Base-by-base conservation (phyloP, 1,284 basidiomycete species). In the Irpex sp. region DNA sequence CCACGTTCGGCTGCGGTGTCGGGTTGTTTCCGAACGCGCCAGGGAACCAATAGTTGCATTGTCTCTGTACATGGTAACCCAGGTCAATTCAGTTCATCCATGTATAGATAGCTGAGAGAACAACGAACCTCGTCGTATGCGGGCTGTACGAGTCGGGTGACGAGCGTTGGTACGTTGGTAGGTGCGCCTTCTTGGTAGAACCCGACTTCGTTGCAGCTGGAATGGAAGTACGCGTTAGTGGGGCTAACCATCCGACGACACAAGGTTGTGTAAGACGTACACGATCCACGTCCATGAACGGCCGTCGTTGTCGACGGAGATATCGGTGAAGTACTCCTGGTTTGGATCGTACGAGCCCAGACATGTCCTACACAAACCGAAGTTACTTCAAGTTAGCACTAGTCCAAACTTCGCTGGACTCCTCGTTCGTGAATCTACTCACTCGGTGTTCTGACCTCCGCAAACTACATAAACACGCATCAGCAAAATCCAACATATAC, bases 171-270 rank as follows among this genome's bases (percentile, higher is more conserved):
- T 22, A 82, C 76, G 27, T 78, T 82, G 0, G 59, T n/a, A 0
- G 92, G 92, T 6, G 92, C 88, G 15, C 89, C 86, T 38, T 88
- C 89, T 80, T 90, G 90, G 70, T 89, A 85, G 77, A 82, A 92
- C 43, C 92, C 93, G 4, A 94, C 84, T 82, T 93, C 86, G 75
- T 91, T 93, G 78, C 92, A 94, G 1, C 90, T 93, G 69, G 42
- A 64, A 64, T 11, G 11, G 27, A n/a, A 42, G 18, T 62, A 1
- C 11, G 18, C 38, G 11, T 65, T 62, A 15, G 60, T 24, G 22
- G 1, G 1, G 18, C 11, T 62, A 13, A 62, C 20, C 18, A 27
- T 62, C 0, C 59, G 32, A 5, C 32, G 32, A 32, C 32, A 32
- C 32, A 32, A 32, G 4, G 32, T 32, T 5, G 32, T 32, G 32